phyloP scores from a whole-genome alignment of 1,284 basidiomycete species.

The Apiotrichum laibachii region DNA sequence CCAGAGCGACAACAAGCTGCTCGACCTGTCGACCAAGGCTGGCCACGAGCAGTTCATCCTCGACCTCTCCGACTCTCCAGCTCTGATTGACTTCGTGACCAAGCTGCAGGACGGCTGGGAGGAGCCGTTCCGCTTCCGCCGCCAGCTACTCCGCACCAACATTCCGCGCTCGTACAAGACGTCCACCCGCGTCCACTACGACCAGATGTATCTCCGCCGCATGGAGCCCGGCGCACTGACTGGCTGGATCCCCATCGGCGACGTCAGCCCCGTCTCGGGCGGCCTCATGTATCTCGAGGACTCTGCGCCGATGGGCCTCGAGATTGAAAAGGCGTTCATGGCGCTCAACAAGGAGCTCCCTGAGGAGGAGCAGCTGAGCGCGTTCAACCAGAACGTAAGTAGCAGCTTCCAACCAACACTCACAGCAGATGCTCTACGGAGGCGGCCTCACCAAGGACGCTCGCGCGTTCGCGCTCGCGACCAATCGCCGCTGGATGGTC shows the following conservation, averaged over 20 bases:
- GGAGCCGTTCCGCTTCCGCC: conserved; percentile 16
- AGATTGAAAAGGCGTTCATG: conserved; percentile 28
- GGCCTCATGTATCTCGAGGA: conserved; percentile 37
- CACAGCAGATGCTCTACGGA: conserved; percentile 14
- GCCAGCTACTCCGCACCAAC: conserved; percentile 23
- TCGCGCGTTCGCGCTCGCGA: background rate
- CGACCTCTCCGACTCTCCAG: conserved; percentile 11
- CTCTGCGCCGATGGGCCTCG: conserved; percentile 20
- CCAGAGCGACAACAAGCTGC: conserved; percentile 15
- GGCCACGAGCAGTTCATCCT: conserved; percentile 10
- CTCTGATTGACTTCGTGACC: conserved; percentile 9
- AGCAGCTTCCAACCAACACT: too few species aligned
- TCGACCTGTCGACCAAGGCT: conserved; percentile 7
- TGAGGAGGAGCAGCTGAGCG: conserved; percentile 24
- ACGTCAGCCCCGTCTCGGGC: conserved; percentile 25
- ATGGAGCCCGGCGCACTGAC: conserved; percentile 19
- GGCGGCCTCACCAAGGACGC: conserved; percentile 16
- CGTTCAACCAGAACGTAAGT: conserved; percentile 32
- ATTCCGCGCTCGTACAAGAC: conserved; percentile 13
- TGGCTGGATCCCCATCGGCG: conserved; percentile 37
- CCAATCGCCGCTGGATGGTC: conserved; percentile 17
- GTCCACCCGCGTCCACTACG: conserved; percentile 20
- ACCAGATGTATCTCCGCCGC: conserved; percentile 19
- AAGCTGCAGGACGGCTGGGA: conserved; percentile 16
- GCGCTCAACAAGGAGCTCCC: conserved; percentile 8